Base-by-base conservation (phyloP, 192 early-diverging fungal genomes). In the Lunasporangiospora selenospora region DNA sequence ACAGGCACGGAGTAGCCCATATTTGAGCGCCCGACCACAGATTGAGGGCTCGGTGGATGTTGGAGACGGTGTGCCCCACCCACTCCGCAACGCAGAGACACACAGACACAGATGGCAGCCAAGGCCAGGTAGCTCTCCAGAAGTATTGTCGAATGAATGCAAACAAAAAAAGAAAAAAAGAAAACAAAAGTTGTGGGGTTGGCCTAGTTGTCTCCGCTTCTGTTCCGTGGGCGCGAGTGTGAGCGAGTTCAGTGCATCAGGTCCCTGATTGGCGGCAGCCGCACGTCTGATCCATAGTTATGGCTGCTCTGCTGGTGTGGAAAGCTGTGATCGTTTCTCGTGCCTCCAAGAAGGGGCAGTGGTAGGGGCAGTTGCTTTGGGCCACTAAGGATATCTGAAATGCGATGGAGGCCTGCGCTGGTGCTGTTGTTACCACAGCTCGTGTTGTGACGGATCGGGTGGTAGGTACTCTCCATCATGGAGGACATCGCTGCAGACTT, bases 381-480 rank as follows among this genome's bases (percentile, higher is more conserved):
- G 16, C 45, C 45, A 27, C 24, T 47, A 8, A 47, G 26, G 24
- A 47, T 21, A 27, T 47, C 45, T 15, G 67, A 62, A 45, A 62
- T 62, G 32, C 53, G 53, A 30, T 58, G 45, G 7, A 42, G 45
- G 13, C 21, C 39, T 10, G 49, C 42, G 33, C 21, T n/a, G 1
- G 55, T 15, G 53, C 43, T 47, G 52, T 70, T 31, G 34, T 45
- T 58, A 52, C 30, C 15, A 27, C 49, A 11, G 49, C 32, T 30
- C 30, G 23, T 13, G 49, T 19, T 15, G 49, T 26, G 67, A 4
- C 47, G 59, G 33, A 58, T 59, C 1, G 54, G 66, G 37, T 70
- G 60, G 53, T 73, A 63, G 33, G 46, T 70, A 47, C 58, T 63
- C 69, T 73, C 69, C 69, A 73, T 73, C 69, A 73, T 73, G 29